phyloP scores from a whole-genome alignment of 2,329 filamentous ascomycete species.

The Chrysosporium queenslandicum region DNA sequence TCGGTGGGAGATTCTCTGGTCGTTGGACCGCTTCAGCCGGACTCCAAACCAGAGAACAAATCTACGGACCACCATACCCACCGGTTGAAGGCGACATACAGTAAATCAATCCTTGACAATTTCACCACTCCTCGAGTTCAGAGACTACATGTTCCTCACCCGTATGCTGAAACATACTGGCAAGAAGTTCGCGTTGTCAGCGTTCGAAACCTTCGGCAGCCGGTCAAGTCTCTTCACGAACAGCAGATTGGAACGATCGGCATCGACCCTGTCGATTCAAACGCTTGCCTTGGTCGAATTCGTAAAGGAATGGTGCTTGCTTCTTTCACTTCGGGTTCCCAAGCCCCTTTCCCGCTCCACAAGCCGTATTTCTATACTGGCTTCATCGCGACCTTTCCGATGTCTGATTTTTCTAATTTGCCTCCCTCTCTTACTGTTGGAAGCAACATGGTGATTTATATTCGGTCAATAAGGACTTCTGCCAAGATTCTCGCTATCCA shows the following conservation, averaged over 20 bases:
- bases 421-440: conserved; percentile 48
- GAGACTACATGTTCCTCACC: conserved; percentile 30
- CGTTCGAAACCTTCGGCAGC: conserved; percentile 75
- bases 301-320: conserved; percentile 77
- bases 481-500: conserved; percentile 58
- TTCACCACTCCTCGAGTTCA: conserved; percentile 28
- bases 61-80: conserved; percentile 17
- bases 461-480: conserved; percentile 73
- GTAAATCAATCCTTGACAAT: conserved; percentile 28
- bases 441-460: conserved; percentile 60
- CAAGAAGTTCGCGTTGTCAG: conserved; percentile 70
- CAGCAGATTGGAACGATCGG: conserved; percentile 89
- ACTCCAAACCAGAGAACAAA: conserved; percentile 34
- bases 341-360: conserved; percentile 14
- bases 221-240: conserved; percentile 62
- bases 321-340: conserved; percentile 41
- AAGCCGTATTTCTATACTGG: conserved; percentile 46
- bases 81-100: conserved; percentile 20
- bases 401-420: conserved; percentile 42
- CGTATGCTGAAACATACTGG: conserved; percentile 59
- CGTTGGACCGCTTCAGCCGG: conserved; percentile 60
- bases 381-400: conserved; percentile 60
- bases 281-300: conserved; percentile 33
- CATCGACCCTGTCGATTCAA: conserved; percentile 41
- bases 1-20: conserved; percentile 67